Percentiles rank a stretch among this genome's conserved stretches.
These are phyloP conservation scores for Rosa multiflora DNA, from an alignment of 306 rosid genomes.

Conservation along the genomic window DNA sequence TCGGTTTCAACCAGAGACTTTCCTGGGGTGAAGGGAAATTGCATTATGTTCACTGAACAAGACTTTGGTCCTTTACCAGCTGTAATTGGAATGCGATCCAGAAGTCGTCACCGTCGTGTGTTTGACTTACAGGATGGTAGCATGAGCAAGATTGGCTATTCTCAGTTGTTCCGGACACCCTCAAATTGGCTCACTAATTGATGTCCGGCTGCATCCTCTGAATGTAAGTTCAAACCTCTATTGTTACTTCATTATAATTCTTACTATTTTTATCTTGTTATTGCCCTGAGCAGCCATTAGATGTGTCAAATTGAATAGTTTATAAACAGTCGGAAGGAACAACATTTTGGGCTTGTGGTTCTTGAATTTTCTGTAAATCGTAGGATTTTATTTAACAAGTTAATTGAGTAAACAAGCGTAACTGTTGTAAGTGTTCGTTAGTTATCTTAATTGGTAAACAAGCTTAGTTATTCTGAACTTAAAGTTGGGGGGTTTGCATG, in stretches of 20 bases:
- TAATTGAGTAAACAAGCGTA: not conserved
- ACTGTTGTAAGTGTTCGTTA: not conserved
- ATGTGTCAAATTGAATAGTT: not conserved
- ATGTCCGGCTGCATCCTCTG: not conserved
- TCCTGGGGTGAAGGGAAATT: constrained; percentile 24
- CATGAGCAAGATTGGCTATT: constrained; percentile 1
- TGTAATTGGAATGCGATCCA: not conserved
- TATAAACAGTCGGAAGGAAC: not conserved
- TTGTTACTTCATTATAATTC: not conserved
- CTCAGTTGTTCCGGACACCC: not conserved
- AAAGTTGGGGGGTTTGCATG: not conserved
- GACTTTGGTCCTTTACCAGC: not conserved
- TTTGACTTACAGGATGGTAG: not conserved
- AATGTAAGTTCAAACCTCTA: not conserved
- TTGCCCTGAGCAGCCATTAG: not conserved
- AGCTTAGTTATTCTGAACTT: not conserved
- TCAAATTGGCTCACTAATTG: constrained; percentile 3
- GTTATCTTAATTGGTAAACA: not conserved
- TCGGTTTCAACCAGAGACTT: constrained; percentile 13
- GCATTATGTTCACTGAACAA: constrained; percentile 30
- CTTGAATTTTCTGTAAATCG: not conserved
- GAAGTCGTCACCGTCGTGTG: constrained; percentile 2
- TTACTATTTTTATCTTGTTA: not conserved
- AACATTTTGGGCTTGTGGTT: not conserved
- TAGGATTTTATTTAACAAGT: not conserved